Evolutionary conservation across 2,329 filamentous ascomycete genomes (phyloP).

Genomic region (Dactylonectria macrodidyma): DNA sequence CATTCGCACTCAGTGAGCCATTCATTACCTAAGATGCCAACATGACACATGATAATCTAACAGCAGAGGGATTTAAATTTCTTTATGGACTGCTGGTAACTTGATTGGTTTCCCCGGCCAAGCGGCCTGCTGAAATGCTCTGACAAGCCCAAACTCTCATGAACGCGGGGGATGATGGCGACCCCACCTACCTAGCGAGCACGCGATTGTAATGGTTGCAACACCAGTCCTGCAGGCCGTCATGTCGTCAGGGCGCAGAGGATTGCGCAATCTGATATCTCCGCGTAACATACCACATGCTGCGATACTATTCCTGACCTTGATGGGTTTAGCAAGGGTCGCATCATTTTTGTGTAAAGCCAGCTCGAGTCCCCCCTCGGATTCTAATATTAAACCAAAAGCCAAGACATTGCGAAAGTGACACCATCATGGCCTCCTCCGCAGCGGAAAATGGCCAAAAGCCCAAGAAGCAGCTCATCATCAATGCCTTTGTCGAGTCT

Average conservation of each 20-base stretch:
- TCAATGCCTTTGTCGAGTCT: constrained; percentile 60
- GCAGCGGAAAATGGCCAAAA: constrained; percentile 13
- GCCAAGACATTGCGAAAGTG: background rate
- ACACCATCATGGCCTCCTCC: constrained; percentile 18
- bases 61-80: too few species aligned
- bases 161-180: constrained; percentile 22
- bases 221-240: background rate
- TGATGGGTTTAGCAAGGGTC: background rate
- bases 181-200: constrained; percentile 18
- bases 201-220: constrained; percentile 20
- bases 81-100: background rate
- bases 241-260: constrained; percentile 15
- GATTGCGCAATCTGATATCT: constrained; percentile 20
- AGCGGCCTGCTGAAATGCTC: background rate
- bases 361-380: constrained; percentile 2
- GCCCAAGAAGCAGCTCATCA: constrained; percentile 57
- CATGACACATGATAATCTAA: too few species aligned
- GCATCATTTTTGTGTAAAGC: constrained; percentile 19
- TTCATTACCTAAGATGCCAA: too few species aligned
- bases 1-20: too few species aligned
- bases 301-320: background rate
- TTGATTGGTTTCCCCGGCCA: background rate
- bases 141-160: background rate
- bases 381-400: background rate
- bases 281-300: background rate